Evolutionary conservation across 192 early-diverging fungal species (phyloP), one percentile per base, ranked within the genome.

Genomic region (Backusella parvicylindrica): DNA sequence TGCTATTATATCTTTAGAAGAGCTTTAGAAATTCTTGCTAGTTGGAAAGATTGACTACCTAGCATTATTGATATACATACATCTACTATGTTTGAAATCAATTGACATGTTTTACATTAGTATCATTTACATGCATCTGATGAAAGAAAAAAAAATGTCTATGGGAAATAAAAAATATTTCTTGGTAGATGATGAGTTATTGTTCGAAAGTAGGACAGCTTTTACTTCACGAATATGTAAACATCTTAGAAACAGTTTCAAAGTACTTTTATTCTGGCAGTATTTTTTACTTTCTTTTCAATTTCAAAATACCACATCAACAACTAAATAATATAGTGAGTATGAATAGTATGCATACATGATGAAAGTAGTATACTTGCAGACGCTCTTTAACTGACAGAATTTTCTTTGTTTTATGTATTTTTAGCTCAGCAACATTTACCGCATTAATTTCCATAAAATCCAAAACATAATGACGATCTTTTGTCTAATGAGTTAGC

Each of bases 311-410:
- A 35, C 33, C 33, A 35, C 33, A 35, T 35, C 33, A 35, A 35
- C 33, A 35, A 35, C 33, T 35, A 35, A 35, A 35, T 35, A 35
- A 35, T 35, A 35, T 35, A 35, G 6, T 35, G 33, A 35, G 33
- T 35, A 35, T 3, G 33, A 35, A 35, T 35, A 35, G 33, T 35
- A 35, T 35, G 33, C 33, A 35, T 35, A 35, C 33, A 35, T 35
- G 33, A 35, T n/a, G n/a, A n/a, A n/a, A n/a, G n/a, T n/a, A n/a
- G n/a, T n/a, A n/a, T n/a, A n/a, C n/a, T 37, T 37, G 36, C 36
- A 37, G 36, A 37, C 36, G 56, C 56, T 63, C 56, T 63, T 63
- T 30, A 63, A 63, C 56, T 63, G 56, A 63, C 56, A 63, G 56
- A 63, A 23, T 63, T 23, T 63, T 63, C 56, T 63, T 63, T 23